Evolutionary conservation across 768 basidiomycete species (phyloP), one percentile per base, ranked within the genome.

Genomic region (Russula emetica): DNA sequence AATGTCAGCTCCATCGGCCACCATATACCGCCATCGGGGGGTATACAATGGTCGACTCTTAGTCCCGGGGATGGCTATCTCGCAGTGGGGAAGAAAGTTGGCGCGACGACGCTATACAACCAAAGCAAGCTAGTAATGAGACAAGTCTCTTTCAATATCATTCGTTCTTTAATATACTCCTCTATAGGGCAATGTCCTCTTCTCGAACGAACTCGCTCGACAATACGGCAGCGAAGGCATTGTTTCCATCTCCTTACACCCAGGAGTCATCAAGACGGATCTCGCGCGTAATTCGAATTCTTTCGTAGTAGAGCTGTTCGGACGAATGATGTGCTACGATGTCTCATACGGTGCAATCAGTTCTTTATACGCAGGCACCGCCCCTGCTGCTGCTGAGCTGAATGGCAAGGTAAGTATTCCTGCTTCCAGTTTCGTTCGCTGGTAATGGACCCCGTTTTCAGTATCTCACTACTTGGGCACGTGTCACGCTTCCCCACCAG

Each of bases 391-490:
- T 14, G 30, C 30, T 7, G 44, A 58, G 14, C 32, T 58, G 44
- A 58, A 58, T 58, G 56, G 56, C 30, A 58, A 58, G 56, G 56
- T 47, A 16, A 20, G 44, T 34, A 45, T 58, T 58, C 30, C 44
- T 45, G 26, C 11, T 30, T 30, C 55, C 28, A 14, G 11, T 11
- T 34, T 58, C 22, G 56, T n/a, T 22, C 13, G 18, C 24, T 5
- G 14, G 28, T 58, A 22, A 45, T 24, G 5, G 5, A 13, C 3
- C 14, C 3, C 5, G n/a, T 30, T n/a, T 45, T 30, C 13, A 57
- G 56, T 57, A 57, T 32, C 42, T 57, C 20, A 57, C 56, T 32
- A 42, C 42, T n/a, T 57, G 56, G 56, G 56, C 56, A 45, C 56
- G 56, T 44, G 56, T 47, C n/a, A 47, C 56, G 56, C 56, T 24